Percentiles rank a stretch among this genome's conserved stretches.
phyloP scores from a whole-genome alignment of 768 basidiomycete genomes.

The Tricholoma sp. region DNA sequence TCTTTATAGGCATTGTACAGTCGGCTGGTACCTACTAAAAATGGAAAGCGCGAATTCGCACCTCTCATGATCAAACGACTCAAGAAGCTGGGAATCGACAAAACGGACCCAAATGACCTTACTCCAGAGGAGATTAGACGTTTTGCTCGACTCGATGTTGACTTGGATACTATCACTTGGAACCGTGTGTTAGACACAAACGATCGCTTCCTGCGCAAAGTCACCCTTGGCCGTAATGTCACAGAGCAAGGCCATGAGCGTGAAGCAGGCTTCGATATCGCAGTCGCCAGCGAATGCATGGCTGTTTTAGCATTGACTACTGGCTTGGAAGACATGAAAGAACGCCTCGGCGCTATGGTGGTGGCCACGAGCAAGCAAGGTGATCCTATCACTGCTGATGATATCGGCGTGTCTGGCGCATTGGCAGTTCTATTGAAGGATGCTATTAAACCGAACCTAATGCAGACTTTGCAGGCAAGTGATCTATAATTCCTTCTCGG shows the following conservation, averaged over 20 bases:
- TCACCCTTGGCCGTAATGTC: constrained; percentile 84
- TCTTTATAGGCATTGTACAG: constrained; percentile 66
- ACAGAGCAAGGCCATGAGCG: constrained; percentile 90
- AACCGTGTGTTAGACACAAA: constrained; percentile 96
- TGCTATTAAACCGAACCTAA: constrained; percentile 97
- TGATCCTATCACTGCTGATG: constrained; percentile 91
- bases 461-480: constrained; percentile 88
- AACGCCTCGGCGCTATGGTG: constrained; percentile 93
- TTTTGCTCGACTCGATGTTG: constrained; percentile 91
- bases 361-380: constrained; percentile 91
- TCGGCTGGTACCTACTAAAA: constrained; percentile 88
- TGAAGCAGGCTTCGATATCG: constrained; percentile 91
- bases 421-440: constrained; percentile 98
- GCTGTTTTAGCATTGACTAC: constrained; percentile 92
- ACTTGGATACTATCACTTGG: constrained; percentile 92
- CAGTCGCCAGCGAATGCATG: constrained; percentile 98
- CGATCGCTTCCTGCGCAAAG: constrained; percentile 92
- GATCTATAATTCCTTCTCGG: background rate
- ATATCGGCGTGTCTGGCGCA: constrained; percentile 92
- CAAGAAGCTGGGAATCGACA: constrained; percentile 91
- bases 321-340: constrained; percentile 84
- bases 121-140: constrained; percentile 87
- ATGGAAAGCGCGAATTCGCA: constrained; percentile 91
- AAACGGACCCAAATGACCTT: constrained; percentile 87
- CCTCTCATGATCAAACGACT: constrained; percentile 96